Evolutionary conservation across 2,329 filamentous ascomycete species (phyloP), one percentile per base, ranked within the genome.

Genomic region (Botryotinia globosa): DNA sequence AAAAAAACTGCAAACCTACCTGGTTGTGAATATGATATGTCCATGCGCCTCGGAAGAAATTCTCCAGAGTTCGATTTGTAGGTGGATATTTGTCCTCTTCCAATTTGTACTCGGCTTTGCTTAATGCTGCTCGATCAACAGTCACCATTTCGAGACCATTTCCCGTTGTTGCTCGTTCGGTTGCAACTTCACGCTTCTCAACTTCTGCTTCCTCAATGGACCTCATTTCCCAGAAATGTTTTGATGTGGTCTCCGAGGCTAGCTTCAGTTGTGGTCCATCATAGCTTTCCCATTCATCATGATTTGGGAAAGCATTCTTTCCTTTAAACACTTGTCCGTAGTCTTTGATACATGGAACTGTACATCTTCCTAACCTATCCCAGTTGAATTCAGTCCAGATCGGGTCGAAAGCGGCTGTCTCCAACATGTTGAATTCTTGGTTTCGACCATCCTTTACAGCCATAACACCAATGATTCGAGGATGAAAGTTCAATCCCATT

Each of bases 21-120:
- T 87, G 86, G 75, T 88, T 88, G 77, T 88, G 86, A 73, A 87
- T 84, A 77, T 88, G 86, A 77, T 88, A 88, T 42, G 85, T 87
- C 85, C 85, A 88, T 34, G 85, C 84, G 1, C 86, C 86, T 9
- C 84, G 82, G 80, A 88, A 87, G 79, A 88, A 88, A 76, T 87
- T 85, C 77, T 86, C 84, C 65, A 88, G 72, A 0, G 85, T 87
- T 56, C 86, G 83, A 76, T 88, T 88, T 74, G 85, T 87, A n/a
- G 85, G 85, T 29, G 86, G 85, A 76, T 85, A 87, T 48, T 84
- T 84, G 77, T 87, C 86, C 71, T 86, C 83, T 29, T 84, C 81
- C 32, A 86, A 79, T 32, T 80, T 80, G 77, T 87, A 87, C 68
- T 85, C 81, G 6, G 74, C 81, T 79, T 78, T 83, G 77, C 73